These are phyloP conservation scores for Magnusiomyces ingens DNA, from an alignment of 1,139 yeast species.

Conservation along the genomic window DNA sequence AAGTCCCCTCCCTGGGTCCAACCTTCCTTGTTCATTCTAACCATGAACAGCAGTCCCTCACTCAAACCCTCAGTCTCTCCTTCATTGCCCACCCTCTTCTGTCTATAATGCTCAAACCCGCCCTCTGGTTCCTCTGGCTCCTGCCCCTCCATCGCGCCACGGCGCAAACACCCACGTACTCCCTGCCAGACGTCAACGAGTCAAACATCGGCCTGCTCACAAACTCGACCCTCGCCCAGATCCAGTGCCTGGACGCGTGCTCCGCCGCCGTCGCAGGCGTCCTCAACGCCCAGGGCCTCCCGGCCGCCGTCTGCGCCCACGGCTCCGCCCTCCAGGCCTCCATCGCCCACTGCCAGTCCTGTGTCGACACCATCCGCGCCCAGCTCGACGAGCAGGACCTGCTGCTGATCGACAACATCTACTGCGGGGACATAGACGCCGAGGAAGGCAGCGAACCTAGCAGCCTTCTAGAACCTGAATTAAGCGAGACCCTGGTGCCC, in stretches of 20 bases:
- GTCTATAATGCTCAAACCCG: not conserved
- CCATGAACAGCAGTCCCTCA: too few relatives aligned
- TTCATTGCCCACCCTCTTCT: not conserved
- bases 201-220: not conserved
- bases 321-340: not conserved
- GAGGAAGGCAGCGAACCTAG: too few relatives aligned
- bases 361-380: not conserved
- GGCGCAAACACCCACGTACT: too few relatives aligned
- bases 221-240: not conserved
- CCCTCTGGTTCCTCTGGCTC: too few relatives aligned
- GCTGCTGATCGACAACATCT: not conserved
- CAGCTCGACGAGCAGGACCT: not conserved
- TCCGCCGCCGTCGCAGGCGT: not conserved
- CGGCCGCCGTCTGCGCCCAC: not conserved
- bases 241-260: not conserved
- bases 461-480: too few relatives aligned
- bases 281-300: not conserved
- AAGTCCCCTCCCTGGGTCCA: too few relatives aligned
- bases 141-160: too few relatives aligned
- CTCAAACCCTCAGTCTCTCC: not conserved
- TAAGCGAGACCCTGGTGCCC: too few relatives aligned
- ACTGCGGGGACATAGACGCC: not conserved
- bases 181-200: not conserved
- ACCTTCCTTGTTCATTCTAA: too few relatives aligned
- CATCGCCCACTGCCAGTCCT: not conserved